phyloP scores from a whole-genome alignment of 805 yeast genomes.

The Metschnikowia chrysomelidarum region DNA sequence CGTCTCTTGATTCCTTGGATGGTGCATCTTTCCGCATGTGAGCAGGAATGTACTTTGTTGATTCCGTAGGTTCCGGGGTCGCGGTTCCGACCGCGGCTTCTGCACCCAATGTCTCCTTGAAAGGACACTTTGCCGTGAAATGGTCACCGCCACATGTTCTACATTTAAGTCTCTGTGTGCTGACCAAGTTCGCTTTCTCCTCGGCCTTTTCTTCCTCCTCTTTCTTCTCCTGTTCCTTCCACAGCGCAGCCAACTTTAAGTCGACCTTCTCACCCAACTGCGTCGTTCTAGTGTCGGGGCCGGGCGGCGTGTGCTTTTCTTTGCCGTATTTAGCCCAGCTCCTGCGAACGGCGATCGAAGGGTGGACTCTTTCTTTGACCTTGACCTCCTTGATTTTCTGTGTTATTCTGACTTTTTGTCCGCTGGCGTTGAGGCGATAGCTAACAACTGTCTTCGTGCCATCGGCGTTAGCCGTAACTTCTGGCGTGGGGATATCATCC shows the following conservation, averaged over 20 bases:
- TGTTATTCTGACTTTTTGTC: conserved; percentile 83
- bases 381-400: conserved; percentile 77
- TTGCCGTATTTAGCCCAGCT: conserved; percentile 87
- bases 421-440: conserved; percentile 69
- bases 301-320: conserved; percentile 68
- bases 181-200: conserved; percentile 37
- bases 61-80: conserved; percentile 26
- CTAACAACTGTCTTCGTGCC: conserved; percentile 88
- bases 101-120: conserved; percentile 77
- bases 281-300: conserved; percentile 87
- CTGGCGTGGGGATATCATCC: conserved; percentile 72
- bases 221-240: conserved; percentile 76
- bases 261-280: conserved; percentile 83
- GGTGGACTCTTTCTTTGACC: conserved; percentile 80
- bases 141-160: conserved; percentile 94
- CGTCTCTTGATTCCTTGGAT: conserved; percentile 62
- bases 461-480: conserved; percentile 73
- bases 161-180: conserved; percentile 58
- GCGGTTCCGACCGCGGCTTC: conserved; percentile 42
- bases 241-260: conserved; percentile 67
- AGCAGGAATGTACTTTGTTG: conserved; percentile 41
- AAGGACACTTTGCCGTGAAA: conserved; percentile 93
- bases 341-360: conserved; percentile 81
- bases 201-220: conserved; percentile 57
- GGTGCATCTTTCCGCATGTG: conserved; percentile 47